These are phyloP conservation scores for Crithidia mellificae DNA, from an alignment of 208 protist species.

Conservation along the genomic window DNA sequence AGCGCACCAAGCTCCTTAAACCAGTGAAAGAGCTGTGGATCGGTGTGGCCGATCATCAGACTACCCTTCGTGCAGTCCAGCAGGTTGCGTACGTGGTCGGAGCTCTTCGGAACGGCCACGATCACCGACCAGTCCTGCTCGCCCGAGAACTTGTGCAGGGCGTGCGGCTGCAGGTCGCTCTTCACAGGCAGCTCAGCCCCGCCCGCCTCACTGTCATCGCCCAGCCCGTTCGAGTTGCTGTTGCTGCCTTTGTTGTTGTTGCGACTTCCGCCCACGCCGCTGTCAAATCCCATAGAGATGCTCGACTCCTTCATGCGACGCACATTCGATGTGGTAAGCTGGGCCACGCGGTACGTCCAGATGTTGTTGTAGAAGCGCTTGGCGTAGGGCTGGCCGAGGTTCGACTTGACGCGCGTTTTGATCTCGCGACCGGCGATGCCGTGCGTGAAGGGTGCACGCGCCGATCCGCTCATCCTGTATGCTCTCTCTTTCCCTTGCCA, in stretches of 20 bases:
- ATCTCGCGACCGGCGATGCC: slow-evolving; percentile 55
- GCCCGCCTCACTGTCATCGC: slow-evolving; percentile 14
- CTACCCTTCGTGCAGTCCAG: slow-evolving; percentile 60
- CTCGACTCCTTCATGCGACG: slow-evolving; percentile 55
- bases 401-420: slow-evolving; percentile 77
- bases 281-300: slow-evolving; percentile 54
- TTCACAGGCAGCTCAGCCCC: slow-evolving; percentile 48
- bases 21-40: slow-evolving; percentile 89
- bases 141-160: slow-evolving; percentile 70
- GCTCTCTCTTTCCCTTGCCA: slow-evolving; percentile 2
- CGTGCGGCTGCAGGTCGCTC: slow-evolving; percentile 85
- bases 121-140: slow-evolving; percentile 72
- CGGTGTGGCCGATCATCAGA: slow-evolving; percentile 87
- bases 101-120: slow-evolving; percentile 75
- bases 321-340: slow-evolving; percentile 86
- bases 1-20: slow-evolving; percentile 86
- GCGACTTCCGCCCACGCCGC: slow-evolving; percentile 14
- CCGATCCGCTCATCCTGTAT: slow-evolving; percentile 7
- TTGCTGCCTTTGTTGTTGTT: slow-evolving; percentile 8
- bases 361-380: slow-evolving; percentile 71
- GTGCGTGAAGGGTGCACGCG: slow-evolving; percentile 35
- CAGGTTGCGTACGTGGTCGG: slow-evolving; percentile 76
- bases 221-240: too few species aligned
- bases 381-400: slow-evolving; percentile 62
- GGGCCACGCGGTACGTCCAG: slow-evolving; percentile 80